Evolutionary conservation across 495 filamentous ascomycete genomes (phyloP), one percentile per base, ranked within the genome.

Genomic region (Xeromyces bisporus): DNA sequence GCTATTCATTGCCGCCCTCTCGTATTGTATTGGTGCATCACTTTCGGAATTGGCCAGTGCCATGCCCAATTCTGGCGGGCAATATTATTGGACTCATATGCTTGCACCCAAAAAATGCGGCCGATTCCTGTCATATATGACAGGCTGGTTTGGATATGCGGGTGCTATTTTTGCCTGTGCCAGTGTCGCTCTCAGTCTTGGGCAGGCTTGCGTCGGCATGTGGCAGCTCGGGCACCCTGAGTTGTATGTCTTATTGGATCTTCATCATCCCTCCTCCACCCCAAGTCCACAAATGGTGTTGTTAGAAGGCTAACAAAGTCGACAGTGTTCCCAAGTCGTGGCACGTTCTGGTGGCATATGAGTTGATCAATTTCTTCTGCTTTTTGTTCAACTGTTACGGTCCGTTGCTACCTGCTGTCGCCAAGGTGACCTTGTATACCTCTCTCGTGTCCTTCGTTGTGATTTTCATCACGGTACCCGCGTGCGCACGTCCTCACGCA

Each of bases 41-140:
- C 49, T 76, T 9, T 57, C 60, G 15, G 73, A 77, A 41, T 35
- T 77, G 31, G 66, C 67, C 2, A 64, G 56, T 34, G 60, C 69
- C 0, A 47, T 73, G 43, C 73, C 73, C 2, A 73, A 72, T 45
- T 65, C 69, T 14, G 71, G 70, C 14, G 72, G 73, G 0, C 71
- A 73, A 34, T 77, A 75, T 42, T 76, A 63, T 47, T 77, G 71
- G 73, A 62, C 68, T 1, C 60, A 58, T 34, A 60, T 67, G 37
- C 45, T 77, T 28, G 69, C 73, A 5, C 69, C 73, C 0, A 56
- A 47, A 34, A 59, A 52, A 29, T 68, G 56, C 30, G 54, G 55
- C 7, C 60, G 62, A 16, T 64, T 71, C 37, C 53, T 59, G 8
- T 61, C 62, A 8, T 77, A 72, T 28, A 23, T 67, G 23, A 73